phyloP scores from a whole-genome alignment of 495 filamentous ascomycete genomes.

The Annulohypoxylon moriforme region DNA sequence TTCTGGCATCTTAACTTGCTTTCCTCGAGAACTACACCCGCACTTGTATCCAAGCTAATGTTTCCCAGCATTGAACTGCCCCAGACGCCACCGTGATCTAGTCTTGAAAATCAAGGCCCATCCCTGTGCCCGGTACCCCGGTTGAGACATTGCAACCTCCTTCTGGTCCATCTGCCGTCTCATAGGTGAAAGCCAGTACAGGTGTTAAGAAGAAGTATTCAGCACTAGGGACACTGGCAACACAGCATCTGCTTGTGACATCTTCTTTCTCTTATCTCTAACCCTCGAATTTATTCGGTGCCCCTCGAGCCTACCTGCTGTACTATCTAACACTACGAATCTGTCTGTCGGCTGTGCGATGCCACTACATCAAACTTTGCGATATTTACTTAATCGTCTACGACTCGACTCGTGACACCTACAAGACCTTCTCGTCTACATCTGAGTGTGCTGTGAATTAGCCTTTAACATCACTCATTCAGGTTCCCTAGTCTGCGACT shows the following conservation, averaged over 20 bases:
- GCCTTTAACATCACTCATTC: slow-evolving; percentile 7
- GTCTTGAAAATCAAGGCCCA: slow-evolving; percentile 18
- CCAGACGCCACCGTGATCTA: slow-evolving; percentile 39
- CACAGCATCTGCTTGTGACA: slow-evolving; percentile 28
- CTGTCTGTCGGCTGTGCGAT: slow-evolving; percentile 31
- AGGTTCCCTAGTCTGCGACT: background rate
- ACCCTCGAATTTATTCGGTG: slow-evolving; percentile 34
- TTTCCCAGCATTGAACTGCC: slow-evolving; percentile 33
- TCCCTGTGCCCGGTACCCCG: slow-evolving; percentile 31
- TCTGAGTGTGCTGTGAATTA: slow-evolving; percentile 6
- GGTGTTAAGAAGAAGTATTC: slow-evolving; percentile 30
- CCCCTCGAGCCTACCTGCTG: slow-evolving; percentile 27
- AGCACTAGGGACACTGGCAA: slow-evolving; percentile 17
- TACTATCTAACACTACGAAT: slow-evolving; percentile 35
- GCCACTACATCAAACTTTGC: slow-evolving; percentile 28
- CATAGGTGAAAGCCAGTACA: slow-evolving; percentile 14
- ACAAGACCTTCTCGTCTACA: slow-evolving; percentile 12
- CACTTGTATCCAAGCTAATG: slow-evolving; percentile 28
- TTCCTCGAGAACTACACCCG: slow-evolving; percentile 13
- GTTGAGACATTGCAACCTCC: slow-evolving; percentile 42
- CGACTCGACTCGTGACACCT: slow-evolving; percentile 23
- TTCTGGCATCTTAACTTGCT: slow-evolving; percentile 13
- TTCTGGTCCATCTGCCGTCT: slow-evolving; percentile 15
- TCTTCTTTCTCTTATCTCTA: slow-evolving; percentile 22
- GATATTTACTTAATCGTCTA: slow-evolving; percentile 24